Conservation (phyloP, 129 eudicot species). For the Centrapalus pauciflorus region DNA sequence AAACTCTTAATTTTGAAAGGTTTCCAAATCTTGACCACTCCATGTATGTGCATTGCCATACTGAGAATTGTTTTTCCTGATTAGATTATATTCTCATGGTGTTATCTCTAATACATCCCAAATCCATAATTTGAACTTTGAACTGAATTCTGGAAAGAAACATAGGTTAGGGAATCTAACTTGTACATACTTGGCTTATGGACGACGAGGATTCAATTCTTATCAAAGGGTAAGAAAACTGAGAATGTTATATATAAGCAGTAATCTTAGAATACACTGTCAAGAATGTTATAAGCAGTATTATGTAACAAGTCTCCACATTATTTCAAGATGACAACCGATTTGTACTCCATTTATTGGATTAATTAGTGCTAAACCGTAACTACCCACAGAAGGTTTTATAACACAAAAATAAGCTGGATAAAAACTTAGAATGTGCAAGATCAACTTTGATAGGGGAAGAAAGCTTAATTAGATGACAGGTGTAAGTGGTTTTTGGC, state of each 20-base stretch:
- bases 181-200: neutral
- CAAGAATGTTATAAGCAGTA: neutral
- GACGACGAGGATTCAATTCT: neutral
- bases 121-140: neutral
- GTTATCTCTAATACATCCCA: neutral
- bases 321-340: neutral
- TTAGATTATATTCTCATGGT: conserved; percentile 7
- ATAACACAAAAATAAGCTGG: no score
- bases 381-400: no score
- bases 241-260: no score
- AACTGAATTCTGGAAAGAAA: neutral
- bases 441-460: no score
- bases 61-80: neutral
- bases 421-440: no score
- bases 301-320: neutral
- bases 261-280: no score
- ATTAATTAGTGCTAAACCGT: no score
- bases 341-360: no score
- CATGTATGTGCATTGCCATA: neutral
- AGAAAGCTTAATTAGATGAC: no score
- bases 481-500: no score
- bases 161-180: neutral
- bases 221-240: neutral
- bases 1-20: no score
- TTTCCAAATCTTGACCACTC: no score